Percentiles rank a stretch among this genome's conserved stretches.
phyloP scores from a whole-genome alignment of 495 filamentous ascomycete genomes.

The Aspergillus sparsus region DNA sequence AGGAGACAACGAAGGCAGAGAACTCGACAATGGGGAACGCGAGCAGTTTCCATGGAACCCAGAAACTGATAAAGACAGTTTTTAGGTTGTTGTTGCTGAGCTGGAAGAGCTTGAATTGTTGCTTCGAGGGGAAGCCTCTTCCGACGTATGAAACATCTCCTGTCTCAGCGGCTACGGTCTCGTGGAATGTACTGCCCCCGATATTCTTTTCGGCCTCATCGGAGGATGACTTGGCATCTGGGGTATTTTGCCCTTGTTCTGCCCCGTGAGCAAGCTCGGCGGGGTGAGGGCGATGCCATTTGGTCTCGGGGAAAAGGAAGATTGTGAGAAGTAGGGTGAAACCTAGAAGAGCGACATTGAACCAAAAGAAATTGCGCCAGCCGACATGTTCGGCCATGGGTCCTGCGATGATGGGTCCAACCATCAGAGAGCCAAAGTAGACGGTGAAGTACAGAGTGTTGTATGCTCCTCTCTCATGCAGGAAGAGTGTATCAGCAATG shows the following conservation, averaged over 20 bases:
- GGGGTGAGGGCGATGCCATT: constrained; percentile 52
- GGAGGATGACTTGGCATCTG: constrained; percentile 13
- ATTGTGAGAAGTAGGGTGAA: constrained; percentile 49
- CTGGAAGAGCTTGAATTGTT: constrained; percentile 57
- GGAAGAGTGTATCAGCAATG: constrained; percentile 66
- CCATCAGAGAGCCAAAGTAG: constrained; percentile 48
- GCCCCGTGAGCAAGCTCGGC: constrained; percentile 19
- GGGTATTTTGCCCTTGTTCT: neutral
- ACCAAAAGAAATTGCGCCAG: constrained; percentile 61
- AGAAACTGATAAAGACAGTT: constrained; percentile 41
- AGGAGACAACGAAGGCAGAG: constrained; percentile 59
- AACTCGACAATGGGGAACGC: constrained; percentile 66
- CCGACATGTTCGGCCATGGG: constrained; percentile 57
- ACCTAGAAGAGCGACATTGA: constrained; percentile 53
- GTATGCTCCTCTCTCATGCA: constrained; percentile 65
- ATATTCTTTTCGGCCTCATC: constrained; percentile 24
- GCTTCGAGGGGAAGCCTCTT: constrained; percentile 52
- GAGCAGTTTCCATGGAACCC: constrained; percentile 58
- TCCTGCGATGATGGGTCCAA: constrained; percentile 60
- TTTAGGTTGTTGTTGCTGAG: constrained; percentile 41
- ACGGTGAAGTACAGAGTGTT: constrained; percentile 66
- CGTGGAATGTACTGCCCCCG: constrained; percentile 17
- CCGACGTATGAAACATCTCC: constrained; percentile 41
- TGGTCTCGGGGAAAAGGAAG: constrained; percentile 63
- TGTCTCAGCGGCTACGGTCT: constrained; percentile 24